Base-by-base conservation (phyloP, 2,329 filamentous ascomycete genomes). In the Dactylellina leptospora region DNA sequence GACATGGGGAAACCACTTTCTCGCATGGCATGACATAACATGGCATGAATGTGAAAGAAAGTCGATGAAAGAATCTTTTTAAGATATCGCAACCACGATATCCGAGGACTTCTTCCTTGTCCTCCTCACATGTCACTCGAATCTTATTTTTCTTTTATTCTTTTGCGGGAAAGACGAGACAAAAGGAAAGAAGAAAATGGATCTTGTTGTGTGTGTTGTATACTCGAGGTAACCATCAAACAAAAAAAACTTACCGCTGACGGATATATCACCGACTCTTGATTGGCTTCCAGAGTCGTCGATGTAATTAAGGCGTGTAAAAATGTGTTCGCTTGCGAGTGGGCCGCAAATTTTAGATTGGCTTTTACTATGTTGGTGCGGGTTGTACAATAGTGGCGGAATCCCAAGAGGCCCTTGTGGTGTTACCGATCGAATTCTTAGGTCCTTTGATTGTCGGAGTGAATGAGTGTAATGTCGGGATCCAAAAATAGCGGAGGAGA, bases 261-360 rank as follows among this genome's bases (percentile, higher is more conserved):
- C 42, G 51, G 66, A 71, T 58, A 71, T 63, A 71, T 71, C 66
- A 59, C 66, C 66, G 66, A 63, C 66, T 63, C 58, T 48, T 63
- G 66, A 71, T 71, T 71, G 66, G 66, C 58, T 71, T 71, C 66
- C 66, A 71, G 66, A 71, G 66, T 58, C 51, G 56, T 63, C 30
- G 53, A 33, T 42, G 36, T 3, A 20, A 20, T 22, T 40, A 54
- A 55, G 10, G 42, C 27, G 42, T 51, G 47, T 40, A n/a, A 40
- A 40, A 40, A 50, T 62, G 66, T 63, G 53, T 62, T 71, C 54
- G 66, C 58, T 58, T 59, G 66, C 60, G 50, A 63, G 66, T 71
- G 58, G 66, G 51, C 48, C 48, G 48, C 25, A 44, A 38, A 16
- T 42, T 42, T 62, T 28, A 56, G 56, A 71, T 71, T 71, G 63